phyloP scores from a whole-genome alignment of 2,329 filamentous ascomycete species.

The Alternaria sp. region DNA sequence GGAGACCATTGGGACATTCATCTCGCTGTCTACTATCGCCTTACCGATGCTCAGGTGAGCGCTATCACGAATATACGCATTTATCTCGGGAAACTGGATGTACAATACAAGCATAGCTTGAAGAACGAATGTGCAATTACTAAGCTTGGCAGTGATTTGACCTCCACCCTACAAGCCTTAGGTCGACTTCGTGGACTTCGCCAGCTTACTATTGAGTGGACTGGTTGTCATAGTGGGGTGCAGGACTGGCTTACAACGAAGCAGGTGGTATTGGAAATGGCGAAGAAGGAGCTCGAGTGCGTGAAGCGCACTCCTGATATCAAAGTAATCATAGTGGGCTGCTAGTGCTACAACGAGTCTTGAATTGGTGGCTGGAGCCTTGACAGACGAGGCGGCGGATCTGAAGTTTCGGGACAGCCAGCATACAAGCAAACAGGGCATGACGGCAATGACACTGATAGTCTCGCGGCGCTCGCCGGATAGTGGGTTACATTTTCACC shows the following conservation, averaged over 20 bases:
- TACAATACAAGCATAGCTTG: background rate
- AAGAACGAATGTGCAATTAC: background rate
- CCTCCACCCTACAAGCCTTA: background rate
- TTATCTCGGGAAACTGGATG: slow-evolving; percentile 1
- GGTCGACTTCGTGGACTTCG: background rate
- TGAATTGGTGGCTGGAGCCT: background rate
- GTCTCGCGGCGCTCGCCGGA: background rate
- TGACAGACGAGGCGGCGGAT: background rate
- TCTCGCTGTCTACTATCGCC: slow-evolving; percentile 9
- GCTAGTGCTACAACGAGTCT: background rate
- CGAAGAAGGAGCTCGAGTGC: background rate
- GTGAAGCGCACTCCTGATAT: background rate
- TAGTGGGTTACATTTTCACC: background rate
- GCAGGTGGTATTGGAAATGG: background rate
- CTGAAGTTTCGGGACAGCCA: background rate
- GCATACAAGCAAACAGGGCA: background rate
- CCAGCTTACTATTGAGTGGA: slow-evolving; percentile 5
- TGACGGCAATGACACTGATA: background rate
- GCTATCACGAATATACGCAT: slow-evolving; percentile 5
- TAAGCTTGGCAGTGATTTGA: background rate
- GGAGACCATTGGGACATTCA: slow-evolving; percentile 10
- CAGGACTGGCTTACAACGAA: slow-evolving; percentile 1
- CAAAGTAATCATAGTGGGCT: background rate
- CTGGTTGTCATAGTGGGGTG: background rate
- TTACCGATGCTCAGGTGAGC: slow-evolving; percentile 6